Base-by-base conservation (phyloP, 305 asterid species). In the Nicotiana rustica region DNA sequence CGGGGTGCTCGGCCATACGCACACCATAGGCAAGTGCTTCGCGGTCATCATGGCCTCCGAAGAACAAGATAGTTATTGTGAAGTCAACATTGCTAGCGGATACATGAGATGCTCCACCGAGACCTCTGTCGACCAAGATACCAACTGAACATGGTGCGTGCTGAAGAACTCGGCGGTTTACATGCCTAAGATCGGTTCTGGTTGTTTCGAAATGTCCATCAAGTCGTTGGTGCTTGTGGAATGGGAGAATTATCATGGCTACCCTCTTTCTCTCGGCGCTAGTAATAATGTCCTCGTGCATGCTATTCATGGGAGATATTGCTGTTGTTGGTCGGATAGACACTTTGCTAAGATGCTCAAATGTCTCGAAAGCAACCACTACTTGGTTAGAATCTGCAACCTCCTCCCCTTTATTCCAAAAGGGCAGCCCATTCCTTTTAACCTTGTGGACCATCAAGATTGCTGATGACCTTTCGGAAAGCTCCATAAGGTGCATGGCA, bases 401-500 rank as follows among this genome's bases (percentile, higher is more conserved):
- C 6, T 60, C 84, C 6, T 60, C 85, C 1, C 38, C 84, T 82
- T 89, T 92, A 84, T 81, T 90, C 97, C 95, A 94, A 49, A 95
- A 92, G n/a, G 99, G 98, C 68, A 92, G 38, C 6, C 99, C 99
- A 8, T 95, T 94, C 73, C 82, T 94, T 18, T 95, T 80, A 4
- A 91, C 99, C 85, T 94, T 95, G 87, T 95, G 97, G 18, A 94
- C 98, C 97, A 95, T 95, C 44, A 92, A 83, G 38, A 95, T 94
- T 0, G 98, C 97, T 0, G 99, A 95, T 3, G 99, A 79, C 71
- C 99, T 79, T 85, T 93, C 99, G 1, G 99, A 91, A 21, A 93
- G 97, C 88, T 92, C 99, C 93, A 92, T 92, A 0, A 95, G 90
- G 86, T 94, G 99, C 99, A 95, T 92, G 3, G 98, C 99, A 55